Evolutionary conservation across 2,329 filamentous ascomycete genomes (phyloP).

Genomic region (Fonsecaea monophora): DNA sequence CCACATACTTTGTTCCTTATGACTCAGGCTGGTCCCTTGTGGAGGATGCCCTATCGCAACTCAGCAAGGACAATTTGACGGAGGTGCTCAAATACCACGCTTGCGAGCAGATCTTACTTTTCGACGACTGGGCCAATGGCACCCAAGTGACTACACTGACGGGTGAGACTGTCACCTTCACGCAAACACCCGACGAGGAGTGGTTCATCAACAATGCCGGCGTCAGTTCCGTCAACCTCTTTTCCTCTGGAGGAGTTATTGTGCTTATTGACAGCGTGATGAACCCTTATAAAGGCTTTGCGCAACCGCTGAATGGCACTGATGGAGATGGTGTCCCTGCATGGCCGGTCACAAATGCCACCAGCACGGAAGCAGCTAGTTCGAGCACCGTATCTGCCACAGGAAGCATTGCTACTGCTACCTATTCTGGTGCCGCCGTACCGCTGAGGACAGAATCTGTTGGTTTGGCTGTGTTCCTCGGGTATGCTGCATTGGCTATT

Average conservation of each 20-base stretch:
- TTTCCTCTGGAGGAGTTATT: slow-evolving; percentile 17
- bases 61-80: slow-evolving; percentile 17
- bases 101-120: slow-evolving; percentile 8
- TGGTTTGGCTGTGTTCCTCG: neutral
- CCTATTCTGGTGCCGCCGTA: slow-evolving; percentile 3
- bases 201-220: slow-evolving; percentile 27
- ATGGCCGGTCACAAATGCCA: slow-evolving; percentile 15
- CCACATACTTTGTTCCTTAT: slow-evolving; percentile 23
- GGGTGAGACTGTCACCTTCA: slow-evolving; percentile 24
- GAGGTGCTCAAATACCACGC: slow-evolving; percentile 29
- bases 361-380: slow-evolving; percentile 5
- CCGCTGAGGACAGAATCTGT: slow-evolving; percentile 1
- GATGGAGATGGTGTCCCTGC: slow-evolving; percentile 23
- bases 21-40: slow-evolving; percentile 16
- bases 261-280: slow-evolving; percentile 30
- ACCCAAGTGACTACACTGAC: slow-evolving; percentile 25
- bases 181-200: slow-evolving; percentile 13
- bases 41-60: slow-evolving; percentile 21
- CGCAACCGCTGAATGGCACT: slow-evolving; percentile 16
- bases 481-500: neutral
- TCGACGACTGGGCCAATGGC: slow-evolving; percentile 14
- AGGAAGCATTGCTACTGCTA: neutral
- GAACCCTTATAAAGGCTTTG: slow-evolving; percentile 20
- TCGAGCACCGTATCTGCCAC: slow-evolving; percentile 19
- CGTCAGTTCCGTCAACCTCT: slow-evolving; percentile 17